phyloP scores from a whole-genome alignment of 805 yeast species.

The Candida xyloterini region DNA sequence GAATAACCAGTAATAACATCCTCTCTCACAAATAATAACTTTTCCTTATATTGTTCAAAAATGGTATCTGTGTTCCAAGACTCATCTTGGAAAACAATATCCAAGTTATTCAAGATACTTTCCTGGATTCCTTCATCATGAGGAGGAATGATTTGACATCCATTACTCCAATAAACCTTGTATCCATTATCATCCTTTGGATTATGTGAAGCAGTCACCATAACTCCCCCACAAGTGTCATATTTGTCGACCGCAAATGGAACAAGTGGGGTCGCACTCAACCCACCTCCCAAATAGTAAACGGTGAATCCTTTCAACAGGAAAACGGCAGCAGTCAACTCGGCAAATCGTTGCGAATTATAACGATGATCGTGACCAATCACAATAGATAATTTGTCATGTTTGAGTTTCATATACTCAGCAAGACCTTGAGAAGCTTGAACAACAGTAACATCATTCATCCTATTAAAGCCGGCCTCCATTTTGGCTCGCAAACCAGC shows the following conservation, averaged over 20 bases:
- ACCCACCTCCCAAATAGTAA: constrained; percentile 49
- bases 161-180: constrained; percentile 90
- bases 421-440: constrained; percentile 90
- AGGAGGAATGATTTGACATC: constrained; percentile 95
- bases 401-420: constrained; percentile 38
- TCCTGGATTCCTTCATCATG: constrained; percentile 73
- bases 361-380: constrained; percentile 91
- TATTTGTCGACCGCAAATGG: constrained; percentile 75
- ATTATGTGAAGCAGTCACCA: constrained; percentile 90
- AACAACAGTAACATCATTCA: constrained; percentile 84
- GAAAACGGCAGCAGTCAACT: constrained; percentile 73
- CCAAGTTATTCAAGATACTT: constrained; percentile 56
- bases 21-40: constrained; percentile 40
- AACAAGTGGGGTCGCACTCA: constrained; percentile 85
- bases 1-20: constrained; percentile 44
- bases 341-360: constrained; percentile 77
- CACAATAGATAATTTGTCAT: constrained; percentile 48
- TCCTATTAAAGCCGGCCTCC: constrained; percentile 87
- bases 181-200: constrained; percentile 89
- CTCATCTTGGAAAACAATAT: constrained; percentile 52
- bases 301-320: constrained; percentile 66
- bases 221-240: constrained; percentile 75
- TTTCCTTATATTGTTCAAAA: constrained; percentile 15
- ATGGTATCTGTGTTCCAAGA: constrained; percentile 34
- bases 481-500: constrained; percentile 86